Conservation (phyloP, 306 rosid species). For the Luffa aegyptiaca region DNA sequence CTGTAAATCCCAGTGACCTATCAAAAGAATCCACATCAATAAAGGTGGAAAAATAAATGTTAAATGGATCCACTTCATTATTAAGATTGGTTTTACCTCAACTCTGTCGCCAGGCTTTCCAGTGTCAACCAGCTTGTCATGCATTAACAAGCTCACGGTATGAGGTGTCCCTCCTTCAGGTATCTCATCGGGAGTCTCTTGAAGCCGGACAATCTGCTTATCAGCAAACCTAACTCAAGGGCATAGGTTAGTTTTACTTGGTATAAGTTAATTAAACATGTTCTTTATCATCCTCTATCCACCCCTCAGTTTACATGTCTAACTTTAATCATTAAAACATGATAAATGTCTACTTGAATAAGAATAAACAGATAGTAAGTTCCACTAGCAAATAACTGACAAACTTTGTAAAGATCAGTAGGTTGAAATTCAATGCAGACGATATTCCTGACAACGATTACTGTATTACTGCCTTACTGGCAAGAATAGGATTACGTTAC, state of each 20-base stretch:
- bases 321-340: neutral
- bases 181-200: constrained; percentile 96
- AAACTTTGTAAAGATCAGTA: neutral
- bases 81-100: constrained; percentile 50
- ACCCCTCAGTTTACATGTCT: neutral
- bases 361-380: neutral
- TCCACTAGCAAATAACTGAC: neutral
- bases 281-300: neutral
- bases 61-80: neutral
- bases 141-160: constrained; percentile 91
- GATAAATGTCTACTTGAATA: neutral
- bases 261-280: neutral
- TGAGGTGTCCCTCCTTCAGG: constrained; percentile 99
- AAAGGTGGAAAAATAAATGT: constrained; percentile 7
- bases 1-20: constrained; percentile 92
- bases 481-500: neutral
- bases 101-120: constrained; percentile 97
- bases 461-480: too few relatives aligned
- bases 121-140: constrained; percentile 85
- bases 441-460: neutral
- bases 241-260: neutral
- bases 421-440: neutral
- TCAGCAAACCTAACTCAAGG: constrained; percentile 57
- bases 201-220: constrained; percentile 95
- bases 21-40: constrained; percentile 14